Conservation (phyloP, 305 asterid species). For the Fraxinus platypoda region DNA sequence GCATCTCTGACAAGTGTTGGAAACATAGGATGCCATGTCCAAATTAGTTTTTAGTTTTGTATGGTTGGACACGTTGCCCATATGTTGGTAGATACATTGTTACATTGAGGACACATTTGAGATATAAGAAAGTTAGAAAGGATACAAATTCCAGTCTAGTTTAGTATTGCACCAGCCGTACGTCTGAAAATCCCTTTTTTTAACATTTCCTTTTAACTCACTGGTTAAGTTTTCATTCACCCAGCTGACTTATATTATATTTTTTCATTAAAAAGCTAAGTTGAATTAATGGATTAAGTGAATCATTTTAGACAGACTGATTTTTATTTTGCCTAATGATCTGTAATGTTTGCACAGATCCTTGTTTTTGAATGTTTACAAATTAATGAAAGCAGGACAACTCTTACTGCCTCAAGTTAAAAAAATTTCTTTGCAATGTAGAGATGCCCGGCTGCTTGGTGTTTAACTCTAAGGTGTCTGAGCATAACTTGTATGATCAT, state of each 20-base stretch:
- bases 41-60: neutral
- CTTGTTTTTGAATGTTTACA: neutral
- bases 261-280: neutral
- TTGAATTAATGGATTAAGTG: neutral
- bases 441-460: constrained; percentile 58
- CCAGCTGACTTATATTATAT: neutral
- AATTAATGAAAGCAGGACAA: neutral
- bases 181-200: neutral
- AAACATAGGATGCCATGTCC: neutral
- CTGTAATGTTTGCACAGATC: neutral
- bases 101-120: neutral
- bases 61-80: neutral
- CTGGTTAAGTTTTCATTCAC: neutral
- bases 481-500: constrained; percentile 54
- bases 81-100: neutral
- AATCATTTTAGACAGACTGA: neutral
- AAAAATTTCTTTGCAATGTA: constrained; percentile 15
- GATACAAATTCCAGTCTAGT: neutral
- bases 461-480: constrained; percentile 7
- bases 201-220: neutral
- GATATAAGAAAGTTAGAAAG: neutral
- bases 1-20: neutral
- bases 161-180: neutral
- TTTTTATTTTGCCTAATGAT: neutral
- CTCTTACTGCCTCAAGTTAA: neutral